Evolutionary conservation across 805 yeast species (phyloP).

Genomic region (Lachancea sp.): DNA sequence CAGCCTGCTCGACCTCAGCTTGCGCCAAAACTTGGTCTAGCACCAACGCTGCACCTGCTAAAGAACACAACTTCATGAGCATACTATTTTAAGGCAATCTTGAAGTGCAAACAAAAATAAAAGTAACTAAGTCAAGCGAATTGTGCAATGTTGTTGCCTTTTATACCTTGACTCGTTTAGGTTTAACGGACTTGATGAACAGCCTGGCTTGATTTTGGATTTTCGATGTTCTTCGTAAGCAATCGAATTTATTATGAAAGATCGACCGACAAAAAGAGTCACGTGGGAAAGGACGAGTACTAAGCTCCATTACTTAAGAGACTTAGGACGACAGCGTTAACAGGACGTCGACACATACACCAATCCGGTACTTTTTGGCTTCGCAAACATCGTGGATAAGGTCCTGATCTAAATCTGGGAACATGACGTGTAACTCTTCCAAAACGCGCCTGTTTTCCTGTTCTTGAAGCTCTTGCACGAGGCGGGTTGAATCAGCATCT

Average conservation of each 20-base stretch:
- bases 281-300: background rate
- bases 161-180: conserved; percentile 1
- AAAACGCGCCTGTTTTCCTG: conserved; percentile 43
- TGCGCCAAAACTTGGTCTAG: background rate
- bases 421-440: conserved; percentile 55
- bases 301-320: background rate
- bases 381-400: conserved; percentile 63
- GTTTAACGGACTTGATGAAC: background rate
- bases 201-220: conserved; percentile 6
- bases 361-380: conserved; percentile 60
- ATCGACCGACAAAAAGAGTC: background rate
- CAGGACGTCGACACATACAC: conserved; percentile 60
- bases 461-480: conserved; percentile 35
- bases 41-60: background rate
- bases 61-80: conserved; percentile 1
- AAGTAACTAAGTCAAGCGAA: no score
- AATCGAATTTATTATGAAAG: background rate
- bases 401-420: conserved; percentile 65
- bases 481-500: conserved; percentile 13
- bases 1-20: background rate
- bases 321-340: conserved; percentile 18
- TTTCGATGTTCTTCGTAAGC: conserved; percentile 6
- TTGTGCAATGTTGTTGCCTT: background rate
- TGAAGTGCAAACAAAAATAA: background rate
- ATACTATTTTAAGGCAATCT: background rate